Conservation (phyloP, 495 filamentous ascomycete genomes). For the Xylaria nigripes region DNA sequence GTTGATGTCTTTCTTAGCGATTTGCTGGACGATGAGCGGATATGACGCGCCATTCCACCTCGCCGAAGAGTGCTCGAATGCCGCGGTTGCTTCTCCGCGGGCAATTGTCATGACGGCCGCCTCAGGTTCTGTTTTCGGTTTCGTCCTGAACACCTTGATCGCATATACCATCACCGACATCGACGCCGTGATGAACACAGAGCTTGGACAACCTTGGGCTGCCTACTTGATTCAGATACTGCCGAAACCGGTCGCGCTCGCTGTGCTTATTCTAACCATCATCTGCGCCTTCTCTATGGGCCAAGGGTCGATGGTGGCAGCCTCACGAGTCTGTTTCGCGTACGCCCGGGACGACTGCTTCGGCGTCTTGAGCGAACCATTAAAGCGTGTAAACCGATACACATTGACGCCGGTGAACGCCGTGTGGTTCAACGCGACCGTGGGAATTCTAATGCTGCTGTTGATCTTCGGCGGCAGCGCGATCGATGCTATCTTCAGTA, state of each 20-base stretch:
- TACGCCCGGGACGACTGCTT: slow-evolving; percentile 76
- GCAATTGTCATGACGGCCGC: slow-evolving; percentile 68
- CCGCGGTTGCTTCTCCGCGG: slow-evolving; percentile 62
- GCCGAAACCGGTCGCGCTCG: slow-evolving; percentile 56
- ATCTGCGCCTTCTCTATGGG: slow-evolving; percentile 74
- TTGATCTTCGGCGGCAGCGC: slow-evolving; percentile 63
- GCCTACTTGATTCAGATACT: slow-evolving; percentile 66
- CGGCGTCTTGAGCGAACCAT: slow-evolving; percentile 49
- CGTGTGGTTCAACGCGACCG: slow-evolving; percentile 60
- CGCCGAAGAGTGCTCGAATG: slow-evolving; percentile 71
- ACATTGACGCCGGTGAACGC: slow-evolving; percentile 72
- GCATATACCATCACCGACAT: slow-evolving; percentile 75
- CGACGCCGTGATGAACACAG: slow-evolving; percentile 48
- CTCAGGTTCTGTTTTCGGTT: slow-evolving; percentile 62
- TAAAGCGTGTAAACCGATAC: slow-evolving; percentile 57
- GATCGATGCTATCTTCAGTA: slow-evolving; percentile 67
- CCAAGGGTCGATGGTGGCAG: slow-evolving; percentile 76
- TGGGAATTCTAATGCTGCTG: slow-evolving; percentile 57
- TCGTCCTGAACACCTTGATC: slow-evolving; percentile 68
- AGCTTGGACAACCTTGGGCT: slow-evolving; percentile 69
- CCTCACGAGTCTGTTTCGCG: slow-evolving; percentile 69
- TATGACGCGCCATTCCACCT: slow-evolving; percentile 73
- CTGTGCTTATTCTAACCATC: slow-evolving; percentile 62
- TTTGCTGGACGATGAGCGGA: slow-evolving; percentile 49
- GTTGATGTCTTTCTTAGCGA: slow-evolving; percentile 67